Evolutionary conservation across 1,284 basidiomycete genomes (phyloP).

Genomic region (Irpex sp.): DNA sequence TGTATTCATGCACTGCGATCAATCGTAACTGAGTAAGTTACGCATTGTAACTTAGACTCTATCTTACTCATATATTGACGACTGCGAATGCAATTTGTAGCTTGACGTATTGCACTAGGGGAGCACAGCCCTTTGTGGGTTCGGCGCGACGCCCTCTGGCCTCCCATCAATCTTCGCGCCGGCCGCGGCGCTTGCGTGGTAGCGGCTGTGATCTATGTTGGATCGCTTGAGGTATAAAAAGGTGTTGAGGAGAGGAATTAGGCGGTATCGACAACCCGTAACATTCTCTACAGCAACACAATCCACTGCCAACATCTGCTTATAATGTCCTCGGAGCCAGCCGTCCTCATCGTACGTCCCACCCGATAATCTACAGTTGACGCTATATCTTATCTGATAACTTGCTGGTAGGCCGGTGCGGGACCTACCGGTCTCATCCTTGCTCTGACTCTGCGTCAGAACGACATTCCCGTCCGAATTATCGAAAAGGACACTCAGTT

Average conservation of each 20-base stretch:
- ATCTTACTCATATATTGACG: not conserved
- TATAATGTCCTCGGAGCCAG: not conserved
- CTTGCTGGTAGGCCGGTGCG: slow-evolving; percentile 18
- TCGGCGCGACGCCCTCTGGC: not conserved
- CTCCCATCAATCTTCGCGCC: not conserved
- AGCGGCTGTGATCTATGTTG: not conserved
- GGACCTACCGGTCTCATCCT: slow-evolving; percentile 24
- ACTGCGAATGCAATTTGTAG: not conserved
- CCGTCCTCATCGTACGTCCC: slow-evolving; percentile 6
- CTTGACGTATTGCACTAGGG: not conserved
- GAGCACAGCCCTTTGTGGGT: not conserved
- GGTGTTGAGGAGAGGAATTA: not conserved
- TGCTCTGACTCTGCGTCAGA: slow-evolving; percentile 20
- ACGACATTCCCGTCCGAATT: slow-evolving; percentile 14
- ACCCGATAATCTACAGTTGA: not conserved
- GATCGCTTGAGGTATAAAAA: not conserved
- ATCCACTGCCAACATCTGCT: not conserved
- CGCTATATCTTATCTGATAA: not conserved
- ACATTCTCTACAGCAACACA: not conserved
- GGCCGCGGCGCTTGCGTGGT: not conserved
- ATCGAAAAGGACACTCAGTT: slow-evolving; percentile 17
- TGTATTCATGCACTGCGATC: not conserved
- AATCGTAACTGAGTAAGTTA: not conserved
- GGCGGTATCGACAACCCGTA: not conserved
- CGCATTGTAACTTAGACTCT: not conserved